phyloP scores from a whole-genome alignment of 805 yeast genomes.

The Grigorovia humatica region DNA sequence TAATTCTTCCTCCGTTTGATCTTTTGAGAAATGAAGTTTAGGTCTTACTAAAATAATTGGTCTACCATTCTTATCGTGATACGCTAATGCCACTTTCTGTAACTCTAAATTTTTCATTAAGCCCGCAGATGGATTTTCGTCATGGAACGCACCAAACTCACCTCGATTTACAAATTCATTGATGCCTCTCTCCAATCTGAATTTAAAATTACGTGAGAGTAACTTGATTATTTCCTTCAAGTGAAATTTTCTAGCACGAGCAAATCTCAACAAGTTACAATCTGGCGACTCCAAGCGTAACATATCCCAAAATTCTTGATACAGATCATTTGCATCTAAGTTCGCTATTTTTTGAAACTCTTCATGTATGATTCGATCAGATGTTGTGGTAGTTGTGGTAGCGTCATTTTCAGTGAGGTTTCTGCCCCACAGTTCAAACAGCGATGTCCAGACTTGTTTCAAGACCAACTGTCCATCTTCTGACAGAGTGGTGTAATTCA shows the following conservation, averaged over 20 bases:
- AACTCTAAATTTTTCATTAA: conserved; percentile 35
- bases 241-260: conserved; percentile 83
- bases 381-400: not conserved
- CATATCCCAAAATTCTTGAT: conserved; percentile 46
- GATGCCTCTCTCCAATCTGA: conserved; percentile 62
- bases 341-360: conserved; percentile 31
- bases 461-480: conserved; percentile 50
- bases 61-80: conserved; percentile 60
- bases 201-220: conserved; percentile 61
- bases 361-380: not conserved
- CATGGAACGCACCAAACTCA: conserved; percentile 50
- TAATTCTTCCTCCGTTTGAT: conserved; percentile 60
- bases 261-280: conserved; percentile 59
- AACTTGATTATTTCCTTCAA: conserved; percentile 56
- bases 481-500: conserved; percentile 22
- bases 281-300: conserved; percentile 76
- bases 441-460: conserved; percentile 63
- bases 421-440: conserved; percentile 48
- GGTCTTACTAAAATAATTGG: conserved; percentile 81
- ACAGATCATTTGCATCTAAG: conserved; percentile 41
- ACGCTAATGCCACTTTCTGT: conserved; percentile 66
- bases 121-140: conserved; percentile 35
- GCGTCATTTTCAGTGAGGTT: not conserved
- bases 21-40: conserved; percentile 57
- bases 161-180: conserved; percentile 59